Evolutionary conservation across 106 monocot genomes (phyloP).

Genomic region (Acorus gramineus): DNA sequence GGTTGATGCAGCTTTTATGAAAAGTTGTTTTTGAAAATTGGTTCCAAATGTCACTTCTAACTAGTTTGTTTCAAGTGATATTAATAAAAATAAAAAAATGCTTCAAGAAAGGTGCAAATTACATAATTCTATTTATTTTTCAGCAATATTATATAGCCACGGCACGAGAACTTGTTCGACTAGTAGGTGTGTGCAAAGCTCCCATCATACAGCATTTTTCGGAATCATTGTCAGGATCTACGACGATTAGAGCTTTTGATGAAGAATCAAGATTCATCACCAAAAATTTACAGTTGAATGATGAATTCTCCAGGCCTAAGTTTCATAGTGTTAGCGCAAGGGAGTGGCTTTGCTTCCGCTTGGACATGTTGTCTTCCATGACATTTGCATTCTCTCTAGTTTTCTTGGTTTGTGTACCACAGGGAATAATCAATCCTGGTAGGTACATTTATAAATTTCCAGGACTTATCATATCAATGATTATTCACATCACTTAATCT

Average conservation of each 20-base stretch:
- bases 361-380: conserved; percentile 53
- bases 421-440: conserved; percentile 72
- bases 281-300: conserved; percentile 36
- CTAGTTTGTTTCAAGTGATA: too few relatives aligned
- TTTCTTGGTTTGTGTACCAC: conserved; percentile 49
- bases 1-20: too few relatives aligned
- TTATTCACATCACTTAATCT: not conserved
- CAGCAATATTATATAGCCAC: conserved; percentile 73
- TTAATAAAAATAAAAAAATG: too few relatives aligned
- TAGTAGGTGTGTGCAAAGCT: conserved; percentile 63
- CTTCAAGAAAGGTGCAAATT: not conserved
- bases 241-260: conserved; percentile 60
- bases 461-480: too few relatives aligned
- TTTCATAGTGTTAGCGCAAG: conserved; percentile 54
- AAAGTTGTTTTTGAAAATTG: too few relatives aligned
- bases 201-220: conserved; percentile 84
- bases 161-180: conserved; percentile 54
- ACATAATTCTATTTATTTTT: conserved; percentile 2
- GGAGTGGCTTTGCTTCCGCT: conserved; percentile 64
- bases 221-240: conserved; percentile 62
- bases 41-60: too few relatives aligned
- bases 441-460: not conserved
- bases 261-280: conserved; percentile 41
- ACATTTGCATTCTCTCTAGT: conserved; percentile 67
- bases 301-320: conserved; percentile 50